These are phyloP conservation scores for Hagleromyces aurorensis DNA, from an alignment of 805 yeast species.

Conservation along the genomic window DNA sequence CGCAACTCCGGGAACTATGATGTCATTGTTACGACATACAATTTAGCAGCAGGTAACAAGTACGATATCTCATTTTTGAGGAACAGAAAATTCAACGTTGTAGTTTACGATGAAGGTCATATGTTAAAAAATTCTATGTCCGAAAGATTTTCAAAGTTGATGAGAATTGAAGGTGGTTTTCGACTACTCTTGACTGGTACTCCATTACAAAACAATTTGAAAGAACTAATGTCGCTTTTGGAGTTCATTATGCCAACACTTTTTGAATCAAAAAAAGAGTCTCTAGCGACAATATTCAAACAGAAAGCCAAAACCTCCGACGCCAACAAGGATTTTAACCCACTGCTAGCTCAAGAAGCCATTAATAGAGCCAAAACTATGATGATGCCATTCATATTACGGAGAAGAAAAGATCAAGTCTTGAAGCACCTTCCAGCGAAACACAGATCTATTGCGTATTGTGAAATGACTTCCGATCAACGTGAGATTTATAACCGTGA, in stretches of 20 bases:
- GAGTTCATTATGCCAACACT: conserved; percentile 84
- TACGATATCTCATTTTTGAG: conserved; percentile 74
- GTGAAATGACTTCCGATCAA: conserved; percentile 55
- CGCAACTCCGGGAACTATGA: conserved; percentile 54
- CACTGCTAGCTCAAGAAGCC: conserved; percentile 83
- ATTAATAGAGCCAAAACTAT: conserved; percentile 88
- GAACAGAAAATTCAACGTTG: conserved; percentile 68
- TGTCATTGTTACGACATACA: conserved; percentile 90
- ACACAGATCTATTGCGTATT: conserved; percentile 51
- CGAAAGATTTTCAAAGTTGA: conserved; percentile 80
- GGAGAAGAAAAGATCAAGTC: conserved; percentile 90
- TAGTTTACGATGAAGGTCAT: conserved; percentile 97
- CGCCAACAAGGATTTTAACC: conserved; percentile 51
- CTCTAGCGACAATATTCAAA: conserved; percentile 72
- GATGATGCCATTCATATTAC: conserved; percentile 96
- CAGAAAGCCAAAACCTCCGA: conserved; percentile 72
- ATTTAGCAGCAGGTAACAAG: conserved; percentile 80
- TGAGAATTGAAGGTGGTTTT: conserved; percentile 78
- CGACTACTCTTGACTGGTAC: conserved; percentile 90
- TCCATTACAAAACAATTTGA: conserved; percentile 87
- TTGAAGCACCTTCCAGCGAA: conserved; percentile 82
- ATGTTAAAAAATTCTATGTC: conserved; percentile 84
- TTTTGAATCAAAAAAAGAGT: conserved; percentile 76
- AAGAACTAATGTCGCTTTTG: conserved; percentile 81
- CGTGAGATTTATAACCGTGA: conserved; percentile 52